Evolutionary conservation across 495 filamentous ascomycete genomes (phyloP).

Genomic region (Penicillium malachiteum): DNA sequence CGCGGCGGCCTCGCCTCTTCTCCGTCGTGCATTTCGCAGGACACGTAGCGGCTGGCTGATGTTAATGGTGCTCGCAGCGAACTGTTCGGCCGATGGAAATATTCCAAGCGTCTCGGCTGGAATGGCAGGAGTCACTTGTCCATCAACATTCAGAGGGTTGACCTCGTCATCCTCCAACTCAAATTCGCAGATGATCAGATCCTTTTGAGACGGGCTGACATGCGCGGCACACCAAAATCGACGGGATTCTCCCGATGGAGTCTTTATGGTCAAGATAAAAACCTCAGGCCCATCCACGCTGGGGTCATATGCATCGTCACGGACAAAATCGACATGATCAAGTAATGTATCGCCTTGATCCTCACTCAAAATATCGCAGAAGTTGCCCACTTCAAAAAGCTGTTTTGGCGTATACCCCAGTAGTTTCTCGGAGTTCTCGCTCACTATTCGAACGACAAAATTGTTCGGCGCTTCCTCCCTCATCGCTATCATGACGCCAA

Average conservation of each 20-base stretch:
- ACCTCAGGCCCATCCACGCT: slow-evolving; percentile 78
- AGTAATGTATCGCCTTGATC: slow-evolving; percentile 80
- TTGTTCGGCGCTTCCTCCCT: slow-evolving; percentile 66
- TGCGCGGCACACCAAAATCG: slow-evolving; percentile 93
- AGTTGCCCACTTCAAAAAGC: slow-evolving; percentile 71
- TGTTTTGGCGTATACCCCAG: slow-evolving; percentile 78
- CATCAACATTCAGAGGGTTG: slow-evolving; percentile 64
- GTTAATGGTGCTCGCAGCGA: slow-evolving; percentile 64
- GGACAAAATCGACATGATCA: slow-evolving; percentile 86
- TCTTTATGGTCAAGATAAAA: slow-evolving; percentile 70
- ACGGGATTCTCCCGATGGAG: slow-evolving; percentile 48
- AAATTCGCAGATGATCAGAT: slow-evolving; percentile 86
- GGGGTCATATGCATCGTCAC: slow-evolving; percentile 69
- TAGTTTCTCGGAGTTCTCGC: slow-evolving; percentile 78
- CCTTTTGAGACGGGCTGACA: slow-evolving; percentile 59
- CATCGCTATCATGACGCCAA: slow-evolving; percentile 78
- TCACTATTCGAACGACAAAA: slow-evolving; percentile 73
- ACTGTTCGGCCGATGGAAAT: slow-evolving; percentile 69
- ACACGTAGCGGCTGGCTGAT: slow-evolving; percentile 76
- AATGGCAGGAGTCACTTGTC: slow-evolving; percentile 52
- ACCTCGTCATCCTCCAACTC: slow-evolving; percentile 79
- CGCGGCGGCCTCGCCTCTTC: slow-evolving; percentile 78
- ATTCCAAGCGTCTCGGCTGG: slow-evolving; percentile 74
- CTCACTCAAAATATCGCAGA: slow-evolving; percentile 76
- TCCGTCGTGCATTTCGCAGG: slow-evolving; percentile 71